These are phyloP conservation scores for Mimosa pudica DNA, from an alignment of 306 rosid genomes.

Conservation along the genomic window DNA sequence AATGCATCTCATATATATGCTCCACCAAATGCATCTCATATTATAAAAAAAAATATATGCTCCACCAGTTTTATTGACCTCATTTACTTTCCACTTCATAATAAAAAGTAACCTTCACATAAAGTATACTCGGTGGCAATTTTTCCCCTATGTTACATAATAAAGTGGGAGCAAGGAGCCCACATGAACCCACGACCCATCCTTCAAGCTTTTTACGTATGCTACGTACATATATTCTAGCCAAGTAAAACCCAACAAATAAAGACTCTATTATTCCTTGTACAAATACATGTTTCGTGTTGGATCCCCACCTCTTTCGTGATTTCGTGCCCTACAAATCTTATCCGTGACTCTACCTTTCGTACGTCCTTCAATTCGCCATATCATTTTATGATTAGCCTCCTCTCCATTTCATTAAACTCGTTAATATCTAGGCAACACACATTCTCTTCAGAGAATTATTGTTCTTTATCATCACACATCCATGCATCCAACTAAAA, in stretches of 20 bases:
- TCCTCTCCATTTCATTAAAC: background rate
- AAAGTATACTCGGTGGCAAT: background rate
- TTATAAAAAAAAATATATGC: too few species aligned
- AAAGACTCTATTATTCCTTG: background rate
- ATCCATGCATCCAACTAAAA: background rate
- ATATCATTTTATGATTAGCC: background rate
- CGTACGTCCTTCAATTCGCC: background rate
- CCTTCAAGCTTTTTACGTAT: background rate
- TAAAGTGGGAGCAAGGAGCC: background rate
- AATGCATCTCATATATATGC: background rate
- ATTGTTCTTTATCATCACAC: too few species aligned
- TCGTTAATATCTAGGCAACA: background rate
- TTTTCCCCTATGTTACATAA: background rate
- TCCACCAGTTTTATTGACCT: background rate
- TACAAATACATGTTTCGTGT: background rate
- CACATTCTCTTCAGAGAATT: background rate
- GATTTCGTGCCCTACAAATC: background rate
- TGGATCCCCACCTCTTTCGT: background rate
- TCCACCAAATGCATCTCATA: background rate
- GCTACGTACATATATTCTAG: background rate
- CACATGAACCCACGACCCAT: background rate
- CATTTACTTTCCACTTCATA: background rate
- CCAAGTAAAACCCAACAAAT: background rate
- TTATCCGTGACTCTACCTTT: background rate
- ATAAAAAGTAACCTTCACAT: background rate